Evolutionary conservation across 306 rosid genomes (phyloP), one percentile per base, ranked within the genome.

Genomic region (Cucurbita ficifolia): DNA sequence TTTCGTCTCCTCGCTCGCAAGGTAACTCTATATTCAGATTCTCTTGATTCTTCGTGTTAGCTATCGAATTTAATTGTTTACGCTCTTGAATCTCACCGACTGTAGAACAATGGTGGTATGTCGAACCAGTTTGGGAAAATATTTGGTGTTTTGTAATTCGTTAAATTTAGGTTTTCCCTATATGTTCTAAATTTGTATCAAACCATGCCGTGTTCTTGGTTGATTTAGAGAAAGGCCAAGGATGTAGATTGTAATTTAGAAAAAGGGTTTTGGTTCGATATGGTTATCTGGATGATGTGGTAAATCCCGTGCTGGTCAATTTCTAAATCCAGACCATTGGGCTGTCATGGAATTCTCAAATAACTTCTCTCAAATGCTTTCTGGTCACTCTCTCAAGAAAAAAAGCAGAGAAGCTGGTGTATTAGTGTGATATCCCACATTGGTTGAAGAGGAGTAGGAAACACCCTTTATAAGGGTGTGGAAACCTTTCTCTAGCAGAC

Each of bases 1-100:
- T 90, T 84, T 81, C 97, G 97, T 74, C 90, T 88, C 29, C 98
- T 93, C 67, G 98, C 98, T 76, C 97, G 97, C 36, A 84, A 87
- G 96, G 92, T 86, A 75, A 16, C 40, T 53, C 45, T 17, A 10
- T 11, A n/a, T 24, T 21, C 33, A 1, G 46, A 22, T 65, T 40
- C 3, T 1, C 18, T 12, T 7, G 39, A 6, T 58, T 58, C 1
- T 5, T 24, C 7, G 7, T 29, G 8, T 57, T 17, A 11, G 12
- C 38, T 57, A 1, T 24, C 5, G 8, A 33, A 57, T 21, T 54
- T 8, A 21, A 4, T 56, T 7, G 61, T 10, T 56, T 56, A 22
- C 35, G 33, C 29, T 54, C 29, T 55, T 4, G 36, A 55, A 55
- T 18, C 3, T 54, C 59, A 2, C 59, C 8, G 59, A 8, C 33